phyloP scores from a whole-genome alignment of 75 land plant genomes.

The Picea sitchensis region DNA sequence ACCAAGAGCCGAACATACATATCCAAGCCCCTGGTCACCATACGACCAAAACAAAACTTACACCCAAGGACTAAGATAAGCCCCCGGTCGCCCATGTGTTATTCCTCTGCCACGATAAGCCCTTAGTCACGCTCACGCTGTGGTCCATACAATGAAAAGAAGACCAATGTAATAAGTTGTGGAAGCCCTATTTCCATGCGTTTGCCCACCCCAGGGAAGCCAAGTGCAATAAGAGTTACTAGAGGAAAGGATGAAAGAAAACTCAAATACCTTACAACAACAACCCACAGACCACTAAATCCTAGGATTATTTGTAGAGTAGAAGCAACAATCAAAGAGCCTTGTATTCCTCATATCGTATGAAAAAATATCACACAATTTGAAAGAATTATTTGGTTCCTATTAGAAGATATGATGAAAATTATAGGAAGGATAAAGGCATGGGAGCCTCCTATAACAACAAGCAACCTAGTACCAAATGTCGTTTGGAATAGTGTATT shows the following conservation, averaged over 20 bases:
- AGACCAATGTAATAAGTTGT: too few species aligned
- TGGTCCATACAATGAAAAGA: too few species aligned
- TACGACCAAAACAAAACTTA: too few species aligned
- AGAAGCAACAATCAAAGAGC: slow-evolving; percentile 85
- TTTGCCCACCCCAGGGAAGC: slow-evolving; percentile 82
- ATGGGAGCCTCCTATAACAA: slow-evolving; percentile 82
- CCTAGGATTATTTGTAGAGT: slow-evolving; percentile 83
- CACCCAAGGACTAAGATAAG: too few species aligned
- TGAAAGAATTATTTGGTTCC: slow-evolving; percentile 33
- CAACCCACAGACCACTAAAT: slow-evolving; percentile 95
- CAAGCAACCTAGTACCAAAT: slow-evolving; percentile 81
- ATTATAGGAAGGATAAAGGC: slow-evolving; percentile 63
- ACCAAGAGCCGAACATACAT: too few species aligned
- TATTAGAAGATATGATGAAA: slow-evolving; percentile 55
- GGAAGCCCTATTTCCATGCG: too few species aligned
- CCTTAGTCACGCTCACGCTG: too few species aligned
- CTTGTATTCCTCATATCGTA: slow-evolving; percentile 88
- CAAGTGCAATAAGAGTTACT: slow-evolving; percentile 71
- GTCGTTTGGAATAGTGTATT: slow-evolving; percentile 71
- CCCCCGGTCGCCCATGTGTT: too few species aligned
- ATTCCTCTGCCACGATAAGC: too few species aligned
- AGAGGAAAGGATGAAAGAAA: slow-evolving; percentile 82
- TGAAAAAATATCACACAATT: slow-evolving; percentile 66
- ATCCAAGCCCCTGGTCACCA: too few species aligned
- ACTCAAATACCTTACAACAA: slow-evolving; percentile 72